These are phyloP conservation scores for Hyaloscypha variabilis DNA, from an alignment of 495 filamentous ascomycete genomes.

Conservation along the genomic window DNA sequence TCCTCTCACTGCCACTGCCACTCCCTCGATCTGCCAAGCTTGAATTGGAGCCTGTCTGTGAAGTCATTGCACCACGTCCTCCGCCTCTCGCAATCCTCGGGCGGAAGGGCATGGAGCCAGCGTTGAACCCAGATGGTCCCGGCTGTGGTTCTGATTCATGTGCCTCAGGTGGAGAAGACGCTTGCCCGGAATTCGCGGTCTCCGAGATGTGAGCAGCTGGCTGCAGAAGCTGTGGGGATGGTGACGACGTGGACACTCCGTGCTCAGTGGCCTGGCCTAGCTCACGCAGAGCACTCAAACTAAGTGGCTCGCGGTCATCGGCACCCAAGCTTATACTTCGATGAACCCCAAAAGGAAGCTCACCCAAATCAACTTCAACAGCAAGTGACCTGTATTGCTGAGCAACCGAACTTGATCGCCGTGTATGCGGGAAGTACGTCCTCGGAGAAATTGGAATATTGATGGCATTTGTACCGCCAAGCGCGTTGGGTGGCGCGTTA, in stretches of 20 bases:
- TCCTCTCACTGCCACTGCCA: conserved; percentile 52
- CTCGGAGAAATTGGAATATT: conserved; percentile 82
- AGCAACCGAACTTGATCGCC: conserved; percentile 79
- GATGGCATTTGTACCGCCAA: conserved; percentile 71
- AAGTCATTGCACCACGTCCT: conserved; percentile 35
- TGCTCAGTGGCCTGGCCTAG: conserved; percentile 38
- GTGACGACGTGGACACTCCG: conserved; percentile 34
- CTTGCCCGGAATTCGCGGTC: conserved; percentile 43
- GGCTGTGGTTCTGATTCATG: conserved; percentile 35
- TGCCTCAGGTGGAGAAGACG: conserved; percentile 42
- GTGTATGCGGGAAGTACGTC: conserved; percentile 57
- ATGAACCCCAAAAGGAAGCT: conserved; percentile 62
- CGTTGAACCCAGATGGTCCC: conserved; percentile 23
- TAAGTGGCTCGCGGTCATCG: conserved; percentile 64
- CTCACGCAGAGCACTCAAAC: conserved; percentile 57
- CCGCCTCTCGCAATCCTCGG: conserved; percentile 36
- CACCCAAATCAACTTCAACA: conserved; percentile 63
- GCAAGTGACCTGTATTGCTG: conserved; percentile 58
- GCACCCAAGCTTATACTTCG: conserved; percentile 78
- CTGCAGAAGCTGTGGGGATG: conserved; percentile 41
- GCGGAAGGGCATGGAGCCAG: conserved; percentile 35
- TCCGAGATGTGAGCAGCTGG: conserved; percentile 47
- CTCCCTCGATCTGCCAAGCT: conserved; percentile 53
- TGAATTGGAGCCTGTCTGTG: conserved; percentile 39
- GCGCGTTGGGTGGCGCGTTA: conserved; percentile 47